These are phyloP conservation scores for Vanilla planifolia DNA, from an alignment of 106 monocot genomes.

Conservation along the genomic window DNA sequence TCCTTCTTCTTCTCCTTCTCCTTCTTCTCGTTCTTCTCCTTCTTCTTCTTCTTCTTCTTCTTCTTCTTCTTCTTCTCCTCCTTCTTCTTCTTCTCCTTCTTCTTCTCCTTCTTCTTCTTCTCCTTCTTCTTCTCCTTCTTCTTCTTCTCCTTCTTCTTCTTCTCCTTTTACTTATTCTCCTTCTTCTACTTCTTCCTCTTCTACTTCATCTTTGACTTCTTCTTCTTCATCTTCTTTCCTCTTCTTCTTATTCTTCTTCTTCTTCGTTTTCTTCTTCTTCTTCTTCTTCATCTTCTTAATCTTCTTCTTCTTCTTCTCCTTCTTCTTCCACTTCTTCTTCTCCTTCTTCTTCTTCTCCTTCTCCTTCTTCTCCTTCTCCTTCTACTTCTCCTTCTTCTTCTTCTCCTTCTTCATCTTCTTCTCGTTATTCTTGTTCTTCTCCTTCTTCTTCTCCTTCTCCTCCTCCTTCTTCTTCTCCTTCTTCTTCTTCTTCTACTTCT, in stretches of 20 bases:
- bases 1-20: not conserved
- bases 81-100: not conserved
- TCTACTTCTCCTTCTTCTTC: not conserved
- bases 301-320: not conserved
- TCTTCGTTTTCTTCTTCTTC: no score
- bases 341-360: not conserved
- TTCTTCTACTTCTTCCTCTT: no score
- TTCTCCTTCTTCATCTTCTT: no score
- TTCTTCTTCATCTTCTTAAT: no score
- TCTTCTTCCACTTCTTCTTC: not conserved
- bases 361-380: not conserved
- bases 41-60: not conserved
- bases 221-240: no score
- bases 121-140: not conserved
- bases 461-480: no score
- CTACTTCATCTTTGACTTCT: no score
- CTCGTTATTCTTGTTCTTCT: no score
- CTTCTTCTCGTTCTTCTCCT: not conserved
- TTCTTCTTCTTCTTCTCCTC: not conserved
- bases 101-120: not conserved
- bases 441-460: no score
- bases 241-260: no score
- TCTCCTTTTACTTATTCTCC: no score
- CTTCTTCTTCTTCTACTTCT: no score
- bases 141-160: not conserved